Evolutionary conservation across 495 filamentous ascomycete species (phyloP).

Genomic region (Aspergillus biplanus): DNA sequence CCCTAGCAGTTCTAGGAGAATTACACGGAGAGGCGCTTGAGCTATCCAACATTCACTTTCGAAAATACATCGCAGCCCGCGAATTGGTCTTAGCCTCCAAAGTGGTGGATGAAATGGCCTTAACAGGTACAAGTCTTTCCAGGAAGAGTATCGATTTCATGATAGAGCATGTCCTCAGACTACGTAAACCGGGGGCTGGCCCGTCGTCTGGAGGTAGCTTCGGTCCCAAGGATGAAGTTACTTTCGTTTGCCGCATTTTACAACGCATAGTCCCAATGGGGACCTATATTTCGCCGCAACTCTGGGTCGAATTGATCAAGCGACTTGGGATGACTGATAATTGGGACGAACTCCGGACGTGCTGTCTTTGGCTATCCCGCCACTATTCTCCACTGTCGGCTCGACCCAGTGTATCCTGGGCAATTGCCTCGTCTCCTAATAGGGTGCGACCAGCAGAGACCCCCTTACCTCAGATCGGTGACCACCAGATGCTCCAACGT

Average conservation of each 20-base stretch:
- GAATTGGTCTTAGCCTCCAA: slow-evolving; percentile 40
- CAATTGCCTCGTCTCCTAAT: slow-evolving; percentile 3
- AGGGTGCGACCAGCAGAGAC: background rate
- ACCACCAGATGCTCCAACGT: slow-evolving; percentile 33
- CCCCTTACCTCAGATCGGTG: background rate
- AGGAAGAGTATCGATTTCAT: slow-evolving; percentile 43
- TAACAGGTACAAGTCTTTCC: slow-evolving; percentile 31
- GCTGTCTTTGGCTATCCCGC: slow-evolving; percentile 47
- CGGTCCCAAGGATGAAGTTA: slow-evolving; percentile 31
- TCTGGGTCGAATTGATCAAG: slow-evolving; percentile 50
- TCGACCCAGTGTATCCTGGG: background rate
- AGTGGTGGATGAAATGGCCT: slow-evolving; percentile 40
- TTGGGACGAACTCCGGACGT: slow-evolving; percentile 43
- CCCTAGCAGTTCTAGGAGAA: slow-evolving; percentile 52
- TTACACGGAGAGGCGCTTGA: slow-evolving; percentile 31
- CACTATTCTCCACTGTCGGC: slow-evolving; percentile 34
- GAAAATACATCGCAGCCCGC: slow-evolving; percentile 43
- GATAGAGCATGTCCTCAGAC: slow-evolving; percentile 36
- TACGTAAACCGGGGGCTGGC: slow-evolving; percentile 34
- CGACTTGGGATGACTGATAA: slow-evolving; percentile 41
- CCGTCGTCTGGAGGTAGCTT: slow-evolving; percentile 25
- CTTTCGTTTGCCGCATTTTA: slow-evolving; percentile 40
- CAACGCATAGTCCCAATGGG: slow-evolving; percentile 39
- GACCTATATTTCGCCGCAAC: slow-evolving; percentile 31
- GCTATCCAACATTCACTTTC: slow-evolving; percentile 47